Evolutionary conservation across 2,329 filamentous ascomycete species (phyloP), one percentile per base, ranked within the genome.

Genomic region (Colletotrichum acutatum): DNA sequence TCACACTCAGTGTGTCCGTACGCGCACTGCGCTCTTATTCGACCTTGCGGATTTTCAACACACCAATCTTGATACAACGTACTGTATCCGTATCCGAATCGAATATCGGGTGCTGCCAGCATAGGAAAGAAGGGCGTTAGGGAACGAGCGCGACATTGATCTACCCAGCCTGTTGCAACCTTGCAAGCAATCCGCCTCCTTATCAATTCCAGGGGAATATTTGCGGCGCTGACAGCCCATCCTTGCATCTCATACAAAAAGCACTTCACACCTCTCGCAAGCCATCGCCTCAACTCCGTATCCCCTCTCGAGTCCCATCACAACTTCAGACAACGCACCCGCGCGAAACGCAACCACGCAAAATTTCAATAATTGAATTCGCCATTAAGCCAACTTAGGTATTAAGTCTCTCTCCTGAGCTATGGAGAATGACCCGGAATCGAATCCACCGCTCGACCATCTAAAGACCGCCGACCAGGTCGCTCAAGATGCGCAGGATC

Each of bases 401-500:
- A 4, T n/a, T 49, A 7, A 30, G 8, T 46, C 28, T 30, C 26
- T 52, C 28, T 19, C 16, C 16, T 19, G 42, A 24, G 58, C 58
- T 34, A 64, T 64, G 46, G 61, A 64, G n/a, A 64, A 64, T 32
- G 60, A 69, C 53, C 52, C 60, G 19, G 66, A 69, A 57, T 58
- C 53, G 16, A 54, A 65, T 26, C 24, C 59, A 14, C 49, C 28
- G 0, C 61, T 66, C 37, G 66, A 67, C 42, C 54, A 59, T n/a
- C 30, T 67, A 28, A 32, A 58, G 5, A 71, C 62, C 9, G 32
- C 42, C 19, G 62, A 71, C 46, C 61, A 70, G 26, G 68, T 56
- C 42, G 61, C 46, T 42, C 62, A 61, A 60, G 84, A 85, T 77
- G 82, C 80, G 14, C 78, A 78, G 32, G 83, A 85, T 67, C 83